Conservation (phyloP, 331 rosid species). For the Quercus phellos region DNA sequence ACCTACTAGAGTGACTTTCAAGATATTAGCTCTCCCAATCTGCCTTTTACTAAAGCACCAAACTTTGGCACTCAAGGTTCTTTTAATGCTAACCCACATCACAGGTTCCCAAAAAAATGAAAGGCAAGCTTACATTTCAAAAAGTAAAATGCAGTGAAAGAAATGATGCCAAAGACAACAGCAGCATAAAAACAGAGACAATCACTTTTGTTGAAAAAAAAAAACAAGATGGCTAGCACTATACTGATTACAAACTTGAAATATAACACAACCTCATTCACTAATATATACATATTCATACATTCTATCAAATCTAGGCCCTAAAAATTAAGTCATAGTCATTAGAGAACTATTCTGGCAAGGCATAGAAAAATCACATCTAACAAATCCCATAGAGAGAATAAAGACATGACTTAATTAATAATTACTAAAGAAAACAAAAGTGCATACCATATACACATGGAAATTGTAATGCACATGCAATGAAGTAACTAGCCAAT, state of each 20-base stretch:
- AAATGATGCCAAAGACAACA: background rate
- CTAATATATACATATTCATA: background rate
- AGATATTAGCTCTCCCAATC: background rate
- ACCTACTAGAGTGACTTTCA: background rate
- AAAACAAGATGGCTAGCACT: background rate
- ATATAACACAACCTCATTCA: background rate
- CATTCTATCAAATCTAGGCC: background rate
- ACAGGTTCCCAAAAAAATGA: background rate
- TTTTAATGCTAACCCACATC: background rate
- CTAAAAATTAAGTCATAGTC: background rate
- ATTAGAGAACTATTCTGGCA: background rate
- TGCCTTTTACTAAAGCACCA: background rate
- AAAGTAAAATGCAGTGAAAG: background rate
- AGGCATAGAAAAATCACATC: background rate
- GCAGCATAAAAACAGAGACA: background rate
- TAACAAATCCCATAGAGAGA: background rate
- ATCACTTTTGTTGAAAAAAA: background rate
- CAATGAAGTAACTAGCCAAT: background rate
- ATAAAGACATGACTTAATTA: background rate
- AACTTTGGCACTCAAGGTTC: background rate
- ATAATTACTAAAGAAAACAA: background rate
- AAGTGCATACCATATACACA: background rate
- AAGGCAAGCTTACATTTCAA: background rate
- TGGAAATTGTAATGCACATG: background rate
- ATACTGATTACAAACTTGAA: background rate